Conservation (phyloP, 495 filamentous ascomycete genomes). For the Elasticomyces elasticus region DNA sequence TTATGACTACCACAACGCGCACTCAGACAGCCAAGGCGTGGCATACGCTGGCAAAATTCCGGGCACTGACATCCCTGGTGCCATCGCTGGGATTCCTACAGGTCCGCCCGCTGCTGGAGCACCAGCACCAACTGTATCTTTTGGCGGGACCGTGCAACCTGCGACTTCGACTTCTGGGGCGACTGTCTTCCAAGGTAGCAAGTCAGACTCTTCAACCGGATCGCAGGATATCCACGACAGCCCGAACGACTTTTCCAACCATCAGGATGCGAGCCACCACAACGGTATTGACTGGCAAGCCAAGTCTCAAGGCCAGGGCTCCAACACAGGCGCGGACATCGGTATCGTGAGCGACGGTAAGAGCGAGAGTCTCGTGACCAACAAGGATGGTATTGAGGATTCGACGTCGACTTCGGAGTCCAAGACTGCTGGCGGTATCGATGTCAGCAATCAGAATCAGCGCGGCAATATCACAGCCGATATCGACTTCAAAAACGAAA, state of each 20-base stretch:
- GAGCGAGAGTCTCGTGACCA: not conserved
- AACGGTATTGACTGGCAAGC: not conserved
- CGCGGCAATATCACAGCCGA: not conserved
- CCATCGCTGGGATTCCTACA: not conserved
- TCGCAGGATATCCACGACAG: constrained; percentile 4
- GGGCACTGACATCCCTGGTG: not conserved
- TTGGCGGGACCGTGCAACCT: not conserved
- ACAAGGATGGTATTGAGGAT: not conserved
- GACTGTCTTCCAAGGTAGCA: constrained; percentile 1
- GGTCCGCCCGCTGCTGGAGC: not conserved
- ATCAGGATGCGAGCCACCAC: not conserved
- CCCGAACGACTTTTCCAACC: not conserved
- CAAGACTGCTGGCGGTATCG: not conserved
- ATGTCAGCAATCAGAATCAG: not conserved
- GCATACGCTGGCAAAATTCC: constrained; percentile 1
- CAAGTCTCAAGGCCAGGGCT: not conserved
- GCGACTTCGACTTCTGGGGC: not conserved
- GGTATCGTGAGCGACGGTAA: not conserved
- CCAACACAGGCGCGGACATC: not conserved
- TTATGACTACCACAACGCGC: constrained; percentile 5
- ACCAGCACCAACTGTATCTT: not conserved
- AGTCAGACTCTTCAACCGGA: not conserved
- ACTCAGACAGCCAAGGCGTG: not conserved
- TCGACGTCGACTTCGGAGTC: not conserved
- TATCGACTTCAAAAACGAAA: not conserved